Conservation (phyloP, 2,329 filamentous ascomycete species). For the Neonectria magnoliae region DNA sequence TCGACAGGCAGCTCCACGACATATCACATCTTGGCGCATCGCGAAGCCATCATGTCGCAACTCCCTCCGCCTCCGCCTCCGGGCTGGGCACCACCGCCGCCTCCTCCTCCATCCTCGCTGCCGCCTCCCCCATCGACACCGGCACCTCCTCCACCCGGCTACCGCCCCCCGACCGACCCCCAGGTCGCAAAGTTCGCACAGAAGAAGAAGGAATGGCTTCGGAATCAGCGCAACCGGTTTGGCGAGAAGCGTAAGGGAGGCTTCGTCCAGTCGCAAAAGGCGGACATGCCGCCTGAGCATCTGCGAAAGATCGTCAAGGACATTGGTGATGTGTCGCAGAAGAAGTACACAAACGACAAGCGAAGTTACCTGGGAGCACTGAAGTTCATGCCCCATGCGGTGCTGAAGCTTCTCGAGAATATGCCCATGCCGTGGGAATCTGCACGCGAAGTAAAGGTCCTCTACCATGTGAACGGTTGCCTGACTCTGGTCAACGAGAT, state of each 20-base stretch:
- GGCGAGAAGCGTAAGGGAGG: slow-evolving; percentile 97
- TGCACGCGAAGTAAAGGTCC: slow-evolving; percentile 92
- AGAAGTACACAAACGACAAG: slow-evolving; percentile 99
- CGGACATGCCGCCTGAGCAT: slow-evolving; percentile 98
- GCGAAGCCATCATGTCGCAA: slow-evolving; percentile 59
- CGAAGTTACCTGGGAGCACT: slow-evolving; percentile 95
- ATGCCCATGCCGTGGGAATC: slow-evolving; percentile 99
- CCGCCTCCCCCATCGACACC: slow-evolving; percentile 66
- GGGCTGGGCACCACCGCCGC: slow-evolving; percentile 68
- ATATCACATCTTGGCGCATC: slow-evolving; percentile 40
- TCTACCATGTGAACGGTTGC: slow-evolving; percentile 98
- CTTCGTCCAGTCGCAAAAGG: slow-evolving; percentile 97
- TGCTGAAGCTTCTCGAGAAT: slow-evolving; percentile 96
- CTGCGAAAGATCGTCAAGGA: slow-evolving; percentile 97
- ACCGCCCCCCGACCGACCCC: slow-evolving; percentile 81
- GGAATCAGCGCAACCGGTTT: slow-evolving; percentile 89
- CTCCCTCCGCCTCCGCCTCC: slow-evolving; percentile 67
- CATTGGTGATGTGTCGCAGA: slow-evolving; percentile 98
- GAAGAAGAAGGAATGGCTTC: slow-evolving; percentile 99
- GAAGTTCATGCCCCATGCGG: slow-evolving; percentile 99
- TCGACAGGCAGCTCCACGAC: slow-evolving; percentile 41
- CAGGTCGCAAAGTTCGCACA: slow-evolving; percentile 94
- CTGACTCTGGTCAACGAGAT: slow-evolving; percentile 96
- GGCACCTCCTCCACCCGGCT: slow-evolving; percentile 85
- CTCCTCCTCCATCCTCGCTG: slow-evolving; percentile 64